These are phyloP conservation scores for Sphagnum magellanicum DNA, from an alignment of 228 moss, liverwort and hornwort species.

Conservation along the genomic window DNA sequence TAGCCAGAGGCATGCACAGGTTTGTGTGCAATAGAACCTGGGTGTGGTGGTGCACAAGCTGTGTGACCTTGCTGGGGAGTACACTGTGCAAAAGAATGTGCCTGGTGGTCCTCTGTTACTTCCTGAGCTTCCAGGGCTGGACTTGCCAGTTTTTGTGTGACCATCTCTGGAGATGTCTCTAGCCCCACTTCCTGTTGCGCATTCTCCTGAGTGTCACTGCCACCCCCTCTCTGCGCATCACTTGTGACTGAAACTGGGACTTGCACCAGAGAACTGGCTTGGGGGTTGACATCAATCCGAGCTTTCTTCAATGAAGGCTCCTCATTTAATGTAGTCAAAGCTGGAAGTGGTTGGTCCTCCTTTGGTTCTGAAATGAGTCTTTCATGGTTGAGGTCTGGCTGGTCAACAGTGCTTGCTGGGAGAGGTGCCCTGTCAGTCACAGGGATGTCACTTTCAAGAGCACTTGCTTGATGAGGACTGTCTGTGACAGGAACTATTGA, in stretches of 20 bases:
- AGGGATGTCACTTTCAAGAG: not conserved
- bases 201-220: no score
- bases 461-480: not conserved
- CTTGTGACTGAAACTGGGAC: not conserved
- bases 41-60: constrained; percentile 32
- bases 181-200: no score
- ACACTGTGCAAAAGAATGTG: constrained; percentile 9
- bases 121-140: not conserved
- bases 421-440: not conserved
- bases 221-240: no score
- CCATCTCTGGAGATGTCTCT: no score
- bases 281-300: no score
- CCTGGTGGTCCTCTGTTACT: not conserved
- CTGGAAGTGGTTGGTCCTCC: no score
- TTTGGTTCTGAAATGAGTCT: no score
- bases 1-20: constrained; percentile 29
- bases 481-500: no score
- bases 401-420: not conserved
- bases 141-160: not conserved
- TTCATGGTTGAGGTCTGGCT: not conserved
- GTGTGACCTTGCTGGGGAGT: constrained; percentile 32
- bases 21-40: constrained; percentile 34
- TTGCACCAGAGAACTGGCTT: not conserved
- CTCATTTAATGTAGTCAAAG: no score
- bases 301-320: no score